Percentiles rank a stretch among this genome's conserved stretches.
phyloP scores from a whole-genome alignment of 2,329 filamentous ascomycete genomes.

The Ceratocystis papillata region DNA sequence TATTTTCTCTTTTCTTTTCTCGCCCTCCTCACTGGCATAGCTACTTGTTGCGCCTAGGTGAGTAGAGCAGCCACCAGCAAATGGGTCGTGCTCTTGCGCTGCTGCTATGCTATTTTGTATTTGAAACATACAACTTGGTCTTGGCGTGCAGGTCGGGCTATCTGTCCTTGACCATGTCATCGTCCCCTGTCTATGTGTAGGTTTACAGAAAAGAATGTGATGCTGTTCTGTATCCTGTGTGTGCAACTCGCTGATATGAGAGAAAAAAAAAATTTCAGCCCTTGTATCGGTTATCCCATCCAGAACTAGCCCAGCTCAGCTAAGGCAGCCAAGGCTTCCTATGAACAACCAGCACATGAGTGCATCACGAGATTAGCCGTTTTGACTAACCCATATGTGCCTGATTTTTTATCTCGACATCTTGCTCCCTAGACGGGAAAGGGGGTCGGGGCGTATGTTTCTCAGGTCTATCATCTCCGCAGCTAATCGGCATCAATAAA shows the following conservation, averaged over 20 bases:
- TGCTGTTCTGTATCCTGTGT: not conserved
- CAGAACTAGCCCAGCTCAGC: not conserved
- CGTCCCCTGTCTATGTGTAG: not conserved
- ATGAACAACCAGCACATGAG: not conserved
- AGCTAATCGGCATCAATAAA: no score
- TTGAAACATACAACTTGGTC: conserved; percentile 2
- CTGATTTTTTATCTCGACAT: not conserved
- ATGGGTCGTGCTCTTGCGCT: not conserved
- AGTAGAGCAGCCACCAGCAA: not conserved
- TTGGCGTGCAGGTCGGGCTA: not conserved
- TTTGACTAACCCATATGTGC: not conserved
- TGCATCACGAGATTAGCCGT: not conserved
- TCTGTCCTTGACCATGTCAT: not conserved
- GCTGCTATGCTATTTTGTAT: not conserved
- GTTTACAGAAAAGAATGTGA: not conserved
- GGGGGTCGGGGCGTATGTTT: no score
- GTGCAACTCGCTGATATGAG: conserved; percentile 4
- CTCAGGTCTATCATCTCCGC: no score
- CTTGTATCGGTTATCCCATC: conserved; percentile 2
- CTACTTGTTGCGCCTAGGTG: not conserved
- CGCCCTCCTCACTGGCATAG: not conserved
- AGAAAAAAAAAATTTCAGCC: conserved; percentile 15
- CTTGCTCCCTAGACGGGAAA: no score
- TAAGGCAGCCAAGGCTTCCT: not conserved
- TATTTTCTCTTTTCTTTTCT: not conserved